phyloP scores from a whole-genome alignment of 257 asterid genomes.

The Solanum ossicruentum region DNA sequence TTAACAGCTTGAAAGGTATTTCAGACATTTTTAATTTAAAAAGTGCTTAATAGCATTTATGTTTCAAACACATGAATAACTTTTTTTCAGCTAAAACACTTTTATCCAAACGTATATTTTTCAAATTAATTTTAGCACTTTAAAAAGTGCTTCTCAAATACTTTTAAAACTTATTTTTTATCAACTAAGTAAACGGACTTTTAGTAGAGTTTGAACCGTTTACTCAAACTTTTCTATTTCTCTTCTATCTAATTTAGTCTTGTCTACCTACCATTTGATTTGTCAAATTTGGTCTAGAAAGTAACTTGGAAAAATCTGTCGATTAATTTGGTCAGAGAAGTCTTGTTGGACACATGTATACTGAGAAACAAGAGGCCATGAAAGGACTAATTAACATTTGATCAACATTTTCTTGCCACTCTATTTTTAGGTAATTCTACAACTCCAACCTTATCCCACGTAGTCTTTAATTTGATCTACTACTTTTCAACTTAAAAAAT shows the following conservation, averaged over 20 bases:
- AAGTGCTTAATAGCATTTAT: no score
- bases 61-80: no score
- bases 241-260: neutral
- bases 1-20: no score
- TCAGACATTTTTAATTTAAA: no score
- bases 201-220: no score
- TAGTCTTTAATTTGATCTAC: neutral
- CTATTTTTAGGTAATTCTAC: neutral
- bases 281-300: neutral
- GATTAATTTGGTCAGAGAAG: neutral
- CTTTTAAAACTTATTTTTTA: no score
- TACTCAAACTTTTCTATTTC: neutral
- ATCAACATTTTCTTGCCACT: neutral
- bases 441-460: neutral
- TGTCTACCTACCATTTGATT: neutral
- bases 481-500: neutral
- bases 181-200: no score
- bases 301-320: neutral
- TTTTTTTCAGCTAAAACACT: no score
- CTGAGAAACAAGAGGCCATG: neutral
- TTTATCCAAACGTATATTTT: no score
- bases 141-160: no score
- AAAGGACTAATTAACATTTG: neutral
- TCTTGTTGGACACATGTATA: neutral
- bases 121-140: no score